Evolutionary conservation across 768 basidiomycete genomes (phyloP), one percentile per base, ranked within the genome.

Genomic region (Collybiopsis luxurians): DNA sequence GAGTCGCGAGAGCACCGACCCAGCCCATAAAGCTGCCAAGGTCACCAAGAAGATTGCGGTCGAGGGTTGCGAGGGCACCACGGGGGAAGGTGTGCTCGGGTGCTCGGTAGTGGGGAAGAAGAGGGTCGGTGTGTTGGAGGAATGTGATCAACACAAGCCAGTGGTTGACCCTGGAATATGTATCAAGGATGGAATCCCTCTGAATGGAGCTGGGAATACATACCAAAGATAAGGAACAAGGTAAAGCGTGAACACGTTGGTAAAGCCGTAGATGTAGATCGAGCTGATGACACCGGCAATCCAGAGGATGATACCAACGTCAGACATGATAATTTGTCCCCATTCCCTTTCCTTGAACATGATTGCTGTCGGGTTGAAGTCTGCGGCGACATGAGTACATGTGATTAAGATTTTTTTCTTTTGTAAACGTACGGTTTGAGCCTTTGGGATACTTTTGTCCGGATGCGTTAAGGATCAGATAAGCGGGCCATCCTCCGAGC

Each of bases 81-180:
- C 94, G 91, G 43, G 88, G 78, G 82, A 98, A 99, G 38, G 87
- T 95, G 80, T 96, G 98, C 67, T 90, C 87, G 36, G 83, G 68
- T 13, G 87, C 83, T 61, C 91, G 90, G 80, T 97, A 98, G 75
- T 98, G 96, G 48, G 95, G 95, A 43, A 98, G 83, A 45, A 89
- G 71, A 19, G 95, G 93, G 74, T 98, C 96, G 64, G 96, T 98
- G 79, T 99, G 96, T 76, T 99, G 96, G 50, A 98, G 80, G 89
- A 93, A 98, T 19, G 95, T 97, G 77, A 98, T 97, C 64, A 94
- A 66, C 56, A 98, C 92, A 53, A 98, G 81, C 95, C 95, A 97
- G 79, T 94, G 92, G 79, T 92, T 92, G 53, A 89, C 85, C 86
- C 83, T 87, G 58, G 10, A 58, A 59, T 0, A 53, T 42, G 40